These are phyloP conservation scores for Pichia sp. DNA, from an alignment of 1,139 yeast species.

Conservation along the genomic window DNA sequence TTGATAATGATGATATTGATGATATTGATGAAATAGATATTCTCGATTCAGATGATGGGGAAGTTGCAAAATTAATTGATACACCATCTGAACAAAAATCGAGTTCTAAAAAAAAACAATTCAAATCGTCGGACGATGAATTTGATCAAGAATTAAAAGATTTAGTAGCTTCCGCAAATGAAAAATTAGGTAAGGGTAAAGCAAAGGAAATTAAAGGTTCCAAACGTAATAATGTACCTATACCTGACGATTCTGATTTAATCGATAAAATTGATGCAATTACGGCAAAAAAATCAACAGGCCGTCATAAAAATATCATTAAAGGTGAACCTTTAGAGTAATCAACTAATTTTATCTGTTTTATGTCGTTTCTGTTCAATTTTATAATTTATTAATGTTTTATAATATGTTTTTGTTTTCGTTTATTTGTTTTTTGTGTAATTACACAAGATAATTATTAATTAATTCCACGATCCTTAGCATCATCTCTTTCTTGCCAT, in stretches of 20 bases:
- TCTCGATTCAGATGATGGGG: slow-evolving; percentile 12
- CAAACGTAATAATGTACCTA: not conserved
- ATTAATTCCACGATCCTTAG: slow-evolving; percentile 48
- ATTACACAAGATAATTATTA: not conserved
- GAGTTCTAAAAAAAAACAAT: not conserved
- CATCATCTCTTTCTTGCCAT: slow-evolving; percentile 90
- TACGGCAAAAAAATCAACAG: not conserved
- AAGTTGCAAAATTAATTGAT: not conserved
- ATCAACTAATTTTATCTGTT: too few relatives aligned
- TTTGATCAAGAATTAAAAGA: slow-evolving; percentile 7
- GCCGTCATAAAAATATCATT: slow-evolving; percentile 4
- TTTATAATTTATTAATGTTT: not conserved
- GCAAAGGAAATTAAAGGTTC: not conserved
- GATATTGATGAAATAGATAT: slow-evolving; percentile 9
- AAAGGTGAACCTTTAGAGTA: slow-evolving; percentile 5
- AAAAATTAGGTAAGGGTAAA: not conserved
- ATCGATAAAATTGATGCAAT: slow-evolving; percentile 1
- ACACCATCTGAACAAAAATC: not conserved
- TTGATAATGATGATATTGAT: not conserved
- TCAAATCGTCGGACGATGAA: not conserved
- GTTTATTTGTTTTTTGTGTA: not conserved
- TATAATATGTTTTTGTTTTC: not conserved
- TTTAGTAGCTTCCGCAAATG: slow-evolving; percentile 3
- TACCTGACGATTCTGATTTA: not conserved
- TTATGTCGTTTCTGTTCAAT: not conserved